Evolutionary conservation across 2,329 filamentous ascomycete genomes (phyloP).

Genomic region (Ascomycota sp.): DNA sequence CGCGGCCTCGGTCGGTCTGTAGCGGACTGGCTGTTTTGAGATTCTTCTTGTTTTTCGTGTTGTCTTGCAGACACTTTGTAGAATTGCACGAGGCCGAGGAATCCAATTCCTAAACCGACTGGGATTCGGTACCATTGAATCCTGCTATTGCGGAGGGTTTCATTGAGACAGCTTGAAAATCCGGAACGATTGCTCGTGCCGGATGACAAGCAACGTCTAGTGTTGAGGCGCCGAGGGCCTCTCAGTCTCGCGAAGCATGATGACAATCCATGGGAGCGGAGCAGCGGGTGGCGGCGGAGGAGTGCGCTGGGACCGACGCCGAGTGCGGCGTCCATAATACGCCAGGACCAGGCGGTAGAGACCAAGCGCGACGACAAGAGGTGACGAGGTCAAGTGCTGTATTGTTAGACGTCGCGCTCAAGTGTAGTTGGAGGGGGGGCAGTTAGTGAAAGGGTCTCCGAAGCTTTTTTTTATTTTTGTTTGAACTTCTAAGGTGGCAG

Average conservation of each 20-base stretch:
- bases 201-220: conserved; percentile 11
- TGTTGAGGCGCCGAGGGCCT: conserved; percentile 7
- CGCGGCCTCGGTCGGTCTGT: conserved; percentile 25
- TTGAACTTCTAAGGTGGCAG: too few relatives aligned
- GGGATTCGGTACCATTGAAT: conserved; percentile 83
- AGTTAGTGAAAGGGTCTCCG: too few relatives aligned
- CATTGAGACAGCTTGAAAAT: conserved; percentile 28
- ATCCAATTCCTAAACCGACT: conserved; percentile 62
- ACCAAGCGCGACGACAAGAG: too few relatives aligned
- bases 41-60: conserved; percentile 24
- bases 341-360: too few relatives aligned
- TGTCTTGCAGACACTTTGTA: conserved; percentile 47
- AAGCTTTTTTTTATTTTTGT: too few relatives aligned
- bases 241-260: conserved; percentile 2
- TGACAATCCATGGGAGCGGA: too few relatives aligned
- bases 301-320: conserved; percentile 14
- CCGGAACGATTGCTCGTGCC: conserved; percentile 21
- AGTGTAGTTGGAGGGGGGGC: too few relatives aligned
- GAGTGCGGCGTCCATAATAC: conserved; percentile 11
- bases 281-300: conserved; percentile 8
- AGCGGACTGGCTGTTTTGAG: conserved; percentile 20
- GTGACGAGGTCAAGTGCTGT: too few relatives aligned
- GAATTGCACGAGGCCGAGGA: conserved; percentile 63
- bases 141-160: conserved; percentile 27
- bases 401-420: too few relatives aligned